phyloP scores from a whole-genome alignment of 2,329 filamentous ascomycete genomes.

The Rachicladosporium sp. region DNA sequence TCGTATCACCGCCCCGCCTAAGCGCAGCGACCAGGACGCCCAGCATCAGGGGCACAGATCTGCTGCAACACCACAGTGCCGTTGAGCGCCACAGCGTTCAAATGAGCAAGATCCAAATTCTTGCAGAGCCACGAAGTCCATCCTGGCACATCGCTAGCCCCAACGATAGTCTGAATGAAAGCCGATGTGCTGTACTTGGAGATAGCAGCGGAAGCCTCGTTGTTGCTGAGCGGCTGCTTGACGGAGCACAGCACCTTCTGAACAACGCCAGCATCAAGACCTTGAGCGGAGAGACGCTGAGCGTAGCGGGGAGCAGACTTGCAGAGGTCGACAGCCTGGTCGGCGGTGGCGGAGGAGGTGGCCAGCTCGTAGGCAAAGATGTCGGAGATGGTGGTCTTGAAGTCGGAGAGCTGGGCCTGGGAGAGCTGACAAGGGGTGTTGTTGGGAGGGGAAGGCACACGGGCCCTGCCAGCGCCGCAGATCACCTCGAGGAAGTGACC shows the following conservation, averaged over 20 bases:
- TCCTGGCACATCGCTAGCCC: slow-evolving; percentile 10
- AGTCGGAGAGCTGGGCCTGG: slow-evolving; percentile 4
- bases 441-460: neutral
- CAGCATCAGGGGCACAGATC: too few relatives aligned
- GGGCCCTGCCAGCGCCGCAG: slow-evolving; percentile 8
- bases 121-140: slow-evolving; percentile 12
- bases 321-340: slow-evolving; percentile 9
- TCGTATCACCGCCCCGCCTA: too few relatives aligned
- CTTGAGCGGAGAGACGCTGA: slow-evolving; percentile 6
- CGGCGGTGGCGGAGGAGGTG: slow-evolving; percentile 8
- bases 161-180: slow-evolving; percentile 12
- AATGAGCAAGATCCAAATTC: slow-evolving; percentile 6
- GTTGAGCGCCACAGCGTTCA: too few relatives aligned
- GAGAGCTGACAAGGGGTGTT: neutral
- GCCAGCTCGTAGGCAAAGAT: slow-evolving; percentile 12
- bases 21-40: too few relatives aligned
- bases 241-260: slow-evolving; percentile 12
- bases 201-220: slow-evolving; percentile 7
- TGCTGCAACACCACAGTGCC: too few relatives aligned
- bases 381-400: slow-evolving; percentile 9
- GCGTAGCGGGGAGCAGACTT: slow-evolving; percentile 3
- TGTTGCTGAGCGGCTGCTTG: slow-evolving; percentile 5
- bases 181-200: slow-evolving; percentile 9
- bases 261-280: slow-evolving; percentile 11
- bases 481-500: slow-evolving; percentile 10